Conservation (phyloP, 2,329 filamentous ascomycete genomes). For the Tolypocladium sp. region DNA sequence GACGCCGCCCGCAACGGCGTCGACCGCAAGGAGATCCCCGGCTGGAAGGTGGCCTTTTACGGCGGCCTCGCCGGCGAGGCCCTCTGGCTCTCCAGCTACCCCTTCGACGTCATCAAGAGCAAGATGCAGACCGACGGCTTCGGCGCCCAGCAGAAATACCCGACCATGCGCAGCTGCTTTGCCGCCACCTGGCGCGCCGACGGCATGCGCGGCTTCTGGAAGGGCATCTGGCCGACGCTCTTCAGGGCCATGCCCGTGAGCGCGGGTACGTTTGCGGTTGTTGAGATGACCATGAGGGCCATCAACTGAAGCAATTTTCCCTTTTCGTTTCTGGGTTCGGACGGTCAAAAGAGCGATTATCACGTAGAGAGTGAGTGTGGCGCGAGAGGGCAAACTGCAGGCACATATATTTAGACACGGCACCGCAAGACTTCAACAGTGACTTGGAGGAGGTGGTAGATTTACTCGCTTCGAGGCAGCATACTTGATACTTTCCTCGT, state of each 20-base stretch:
- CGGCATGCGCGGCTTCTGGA: constrained; percentile 84
- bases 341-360: not conserved
- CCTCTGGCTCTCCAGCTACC: constrained; percentile 88
- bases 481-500: not conserved
- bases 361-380: not conserved
- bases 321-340: not conserved
- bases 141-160: constrained; percentile 60
- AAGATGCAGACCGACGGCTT: constrained; percentile 99
- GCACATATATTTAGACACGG: not conserved
- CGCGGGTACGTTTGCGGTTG: constrained; percentile 92
- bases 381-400: not conserved
- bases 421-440: not conserved
- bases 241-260: constrained; percentile 95
- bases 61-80: constrained; percentile 90
- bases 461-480: not conserved
- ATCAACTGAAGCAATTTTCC: constrained; percentile 29
- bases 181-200: constrained; percentile 69
- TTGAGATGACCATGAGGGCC: constrained; percentile 56
- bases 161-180: constrained; percentile 83
- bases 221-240: constrained; percentile 82
- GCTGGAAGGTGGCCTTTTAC: constrained; percentile 82
- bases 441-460: not conserved
- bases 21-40: constrained; percentile 67
- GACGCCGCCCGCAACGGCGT: constrained; percentile 73
- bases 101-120: constrained; percentile 95